These are phyloP conservation scores for Synchytrium microbalum DNA, from an alignment of 371 early-diverging fungal species.

Conservation along the genomic window DNA sequence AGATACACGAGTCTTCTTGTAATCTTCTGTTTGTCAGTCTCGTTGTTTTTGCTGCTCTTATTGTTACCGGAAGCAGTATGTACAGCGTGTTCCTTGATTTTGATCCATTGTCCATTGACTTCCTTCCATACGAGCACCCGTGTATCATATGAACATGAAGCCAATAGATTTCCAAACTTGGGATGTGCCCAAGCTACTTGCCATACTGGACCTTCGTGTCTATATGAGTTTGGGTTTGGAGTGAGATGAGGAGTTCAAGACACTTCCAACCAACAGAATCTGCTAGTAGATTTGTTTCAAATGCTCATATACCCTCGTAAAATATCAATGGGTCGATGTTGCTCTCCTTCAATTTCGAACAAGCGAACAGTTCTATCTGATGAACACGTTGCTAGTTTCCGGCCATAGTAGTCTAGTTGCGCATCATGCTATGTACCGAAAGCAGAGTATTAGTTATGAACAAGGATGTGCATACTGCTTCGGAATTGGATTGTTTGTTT, in stretches of 20 bases:
- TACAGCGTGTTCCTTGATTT: conserved; percentile 79
- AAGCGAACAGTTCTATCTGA: conserved; percentile 89
- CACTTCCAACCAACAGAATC: neutral
- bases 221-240: conserved; percentile 23
- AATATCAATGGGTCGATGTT: conserved; percentile 68
- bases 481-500: neutral
- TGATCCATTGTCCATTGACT: conserved; percentile 69
- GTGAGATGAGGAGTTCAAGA: neutral
- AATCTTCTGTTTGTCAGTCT: neutral
- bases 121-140: conserved; percentile 94
- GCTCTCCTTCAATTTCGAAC: conserved; percentile 80
- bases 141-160: conserved; percentile 93
- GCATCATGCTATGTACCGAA: conserved; percentile 80
- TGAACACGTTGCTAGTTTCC: conserved; percentile 92
- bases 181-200: conserved; percentile 99
- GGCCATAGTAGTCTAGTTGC: conserved; percentile 95
- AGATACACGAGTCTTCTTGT: neutral
- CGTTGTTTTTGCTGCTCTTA: neutral
- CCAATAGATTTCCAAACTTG: conserved; percentile 89
- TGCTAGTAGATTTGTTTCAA: neutral
- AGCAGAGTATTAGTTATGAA: neutral
- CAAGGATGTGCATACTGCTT: neutral
- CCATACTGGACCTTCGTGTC: conserved; percentile 98
- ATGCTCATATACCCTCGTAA: conserved; percentile 65
- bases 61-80: conserved; percentile 87